Percentiles rank a stretch among this genome's conserved stretches.
phyloP scores from a whole-genome alignment of 495 filamentous ascomycete species.

The Tuber calosporum region DNA sequence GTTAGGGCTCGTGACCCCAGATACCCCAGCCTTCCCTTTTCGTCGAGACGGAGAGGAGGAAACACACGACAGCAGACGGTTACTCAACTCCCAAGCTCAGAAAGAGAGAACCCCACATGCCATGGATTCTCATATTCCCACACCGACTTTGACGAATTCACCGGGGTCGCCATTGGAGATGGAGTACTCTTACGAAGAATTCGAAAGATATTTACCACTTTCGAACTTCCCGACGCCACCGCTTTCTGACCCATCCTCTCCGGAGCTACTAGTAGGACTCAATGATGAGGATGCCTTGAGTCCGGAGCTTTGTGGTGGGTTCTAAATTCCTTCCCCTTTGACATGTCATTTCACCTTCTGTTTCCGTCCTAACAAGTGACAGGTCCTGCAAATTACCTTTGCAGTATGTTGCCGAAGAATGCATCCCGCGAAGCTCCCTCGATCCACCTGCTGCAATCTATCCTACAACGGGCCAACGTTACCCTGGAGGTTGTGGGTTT shows the following conservation, averaged over 20 bases:
- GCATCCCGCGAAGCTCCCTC: conserved; percentile 39
- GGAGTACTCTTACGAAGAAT: conserved; percentile 34
- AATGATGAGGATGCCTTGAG: conserved; percentile 31
- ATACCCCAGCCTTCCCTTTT: conserved; percentile 32
- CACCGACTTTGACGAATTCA: conserved; percentile 33
- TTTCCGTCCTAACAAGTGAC: conserved; percentile 19
- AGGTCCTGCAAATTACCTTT: conserved; percentile 39
- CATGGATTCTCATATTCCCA: conserved; percentile 30
- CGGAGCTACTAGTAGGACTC: conserved; percentile 23
- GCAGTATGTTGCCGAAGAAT: conserved; percentile 38
- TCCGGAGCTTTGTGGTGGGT: conserved; percentile 35
- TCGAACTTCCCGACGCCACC: conserved; percentile 41
- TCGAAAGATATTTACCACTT: conserved; percentile 37
- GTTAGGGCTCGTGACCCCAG: conserved; percentile 33
- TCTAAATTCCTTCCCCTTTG: conserved; percentile 7
- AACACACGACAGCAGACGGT: conserved; percentile 20
- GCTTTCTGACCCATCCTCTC: conserved; percentile 35
- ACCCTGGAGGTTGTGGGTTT: conserved; percentile 35
- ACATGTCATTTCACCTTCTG: conserved; percentile 5
- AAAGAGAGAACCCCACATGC: conserved; percentile 14
- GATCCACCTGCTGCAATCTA: conserved; percentile 28
- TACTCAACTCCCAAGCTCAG: conserved; percentile 3
- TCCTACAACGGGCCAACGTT: conserved; percentile 36
- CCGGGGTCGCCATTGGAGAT: conserved; percentile 36
- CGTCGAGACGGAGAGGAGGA: conserved; percentile 10